These are phyloP conservation scores for Podospora sp. DNA, from an alignment of 495 filamentous ascomycete genomes.

Conservation along the genomic window DNA sequence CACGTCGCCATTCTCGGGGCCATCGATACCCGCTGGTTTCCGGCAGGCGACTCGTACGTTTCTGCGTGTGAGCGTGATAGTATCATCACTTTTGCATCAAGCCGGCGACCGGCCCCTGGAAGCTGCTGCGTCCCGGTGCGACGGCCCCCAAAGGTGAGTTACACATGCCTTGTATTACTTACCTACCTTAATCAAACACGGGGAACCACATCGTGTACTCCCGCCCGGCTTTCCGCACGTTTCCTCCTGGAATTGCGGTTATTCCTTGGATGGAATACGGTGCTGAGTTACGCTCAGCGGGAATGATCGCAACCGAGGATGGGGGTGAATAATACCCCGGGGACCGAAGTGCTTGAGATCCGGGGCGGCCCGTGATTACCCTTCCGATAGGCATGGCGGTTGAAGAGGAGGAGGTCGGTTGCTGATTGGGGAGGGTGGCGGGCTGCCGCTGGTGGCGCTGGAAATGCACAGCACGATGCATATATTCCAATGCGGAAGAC, in stretches of 20 bases:
- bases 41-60: not conserved
- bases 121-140: not conserved
- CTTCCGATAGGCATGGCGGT: no score
- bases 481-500: no score
- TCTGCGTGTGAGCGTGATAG: not conserved
- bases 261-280: not conserved
- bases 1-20: not conserved
- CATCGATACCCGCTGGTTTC: not conserved
- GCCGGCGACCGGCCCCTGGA: not conserved
- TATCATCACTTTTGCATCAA: not conserved
- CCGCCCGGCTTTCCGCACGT: not conserved
- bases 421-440: no score
- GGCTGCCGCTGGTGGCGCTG: no score
- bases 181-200: no score
- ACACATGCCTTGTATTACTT: not conserved
- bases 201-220: not conserved
- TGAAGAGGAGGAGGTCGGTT: no score
- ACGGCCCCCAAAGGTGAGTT: not conserved
- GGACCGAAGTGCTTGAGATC: no score
- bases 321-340: no score
- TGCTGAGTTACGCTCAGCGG: not conserved
- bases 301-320: no score
- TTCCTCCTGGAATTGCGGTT: not conserved
- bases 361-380: no score
- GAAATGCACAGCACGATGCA: no score